Evolutionary conservation across 345 rosid species (phyloP).

Genomic region (Alliaria petiolata): DNA sequence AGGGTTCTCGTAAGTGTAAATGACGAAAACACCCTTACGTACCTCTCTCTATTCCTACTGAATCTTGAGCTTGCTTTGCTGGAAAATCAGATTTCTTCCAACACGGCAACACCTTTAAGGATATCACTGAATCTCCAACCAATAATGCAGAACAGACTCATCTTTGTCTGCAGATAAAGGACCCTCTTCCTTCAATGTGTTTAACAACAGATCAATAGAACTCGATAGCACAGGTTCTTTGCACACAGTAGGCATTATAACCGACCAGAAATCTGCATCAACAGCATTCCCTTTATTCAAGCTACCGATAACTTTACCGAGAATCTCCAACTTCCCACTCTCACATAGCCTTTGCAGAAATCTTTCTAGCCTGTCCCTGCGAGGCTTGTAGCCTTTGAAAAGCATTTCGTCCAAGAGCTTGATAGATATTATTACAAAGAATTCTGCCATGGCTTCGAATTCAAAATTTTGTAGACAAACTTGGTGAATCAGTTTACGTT

Average conservation of each 20-base stretch:
- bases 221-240: conserved; percentile 20
- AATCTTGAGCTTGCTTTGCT: not conserved
- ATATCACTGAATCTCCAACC: not conserved
- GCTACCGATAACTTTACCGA: conserved; percentile 38
- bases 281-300: conserved; percentile 40
- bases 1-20: conserved; percentile 14
- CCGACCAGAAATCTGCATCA: conserved; percentile 42
- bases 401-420: conserved; percentile 91
- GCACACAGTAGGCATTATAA: conserved; percentile 29
- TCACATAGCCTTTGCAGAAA: conserved; percentile 44
- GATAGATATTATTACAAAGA: too few species aligned
- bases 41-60: too few species aligned
- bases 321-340: conserved; percentile 36
- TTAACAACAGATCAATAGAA: conserved; percentile 36
- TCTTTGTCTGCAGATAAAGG: not conserved
- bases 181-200: not conserved
- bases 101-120: not conserved
- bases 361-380: conserved; percentile 26
- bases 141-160: not conserved
- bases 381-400: conserved; percentile 69
- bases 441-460: too few species aligned
- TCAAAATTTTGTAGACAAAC: too few species aligned
- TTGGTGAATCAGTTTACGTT: conserved; percentile 54
- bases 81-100: not conserved
- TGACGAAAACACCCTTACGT: conserved; percentile 18